Base-by-base conservation (phyloP, 495 filamentous ascomycete species). In the Neurospora sp. region DNA sequence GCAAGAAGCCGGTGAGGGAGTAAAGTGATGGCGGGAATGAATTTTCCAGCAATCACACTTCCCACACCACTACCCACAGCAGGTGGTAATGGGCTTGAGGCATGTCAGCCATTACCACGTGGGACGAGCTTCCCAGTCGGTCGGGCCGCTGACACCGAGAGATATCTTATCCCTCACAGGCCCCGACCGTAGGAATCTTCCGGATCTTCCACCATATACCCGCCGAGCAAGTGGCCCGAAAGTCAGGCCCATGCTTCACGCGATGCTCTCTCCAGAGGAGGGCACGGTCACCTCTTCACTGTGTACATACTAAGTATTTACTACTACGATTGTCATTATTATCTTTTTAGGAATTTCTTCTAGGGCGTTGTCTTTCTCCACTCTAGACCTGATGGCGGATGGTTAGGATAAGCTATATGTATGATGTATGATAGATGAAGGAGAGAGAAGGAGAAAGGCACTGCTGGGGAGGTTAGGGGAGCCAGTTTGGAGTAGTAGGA, bases 1-100 rank as follows among this genome's bases (percentile, higher is more conserved):
- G 18, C 69, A 77, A 27, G 69, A 44, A 66, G 54, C 27, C 27
- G 12, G 54, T 66, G 44, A 71, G 70, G 74, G 71, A 75, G 73
- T 72, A 49, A 39, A 41, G 54, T 66, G 54, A 35, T 66, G 54
- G 76, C 23, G 73, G 73, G 71, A 71, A 60, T 16, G 69, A 8
- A n/a, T 20, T 70, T 37, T 70, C 35, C n/a, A 39, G 14, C 69
- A 39, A 70, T 38, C 69, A 39, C 37, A 38, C 69, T 44, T 44
- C 35, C 5, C 23, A 41, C 3, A 39, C 4, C 54, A 9, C 23
- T 35, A 16, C 14, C 23, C 27, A 66, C 54, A 66, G 3, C 6
- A 66, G 12, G 31, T 66, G 54, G 54, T 66, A 66, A 18, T 18
- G 54, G 35, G 14, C 12, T 18, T 66, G 54, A 37, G 27, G 14